phyloP scores from a whole-genome alignment of 352 stramenopile genomes.

The Lagenidium sp. region DNA sequence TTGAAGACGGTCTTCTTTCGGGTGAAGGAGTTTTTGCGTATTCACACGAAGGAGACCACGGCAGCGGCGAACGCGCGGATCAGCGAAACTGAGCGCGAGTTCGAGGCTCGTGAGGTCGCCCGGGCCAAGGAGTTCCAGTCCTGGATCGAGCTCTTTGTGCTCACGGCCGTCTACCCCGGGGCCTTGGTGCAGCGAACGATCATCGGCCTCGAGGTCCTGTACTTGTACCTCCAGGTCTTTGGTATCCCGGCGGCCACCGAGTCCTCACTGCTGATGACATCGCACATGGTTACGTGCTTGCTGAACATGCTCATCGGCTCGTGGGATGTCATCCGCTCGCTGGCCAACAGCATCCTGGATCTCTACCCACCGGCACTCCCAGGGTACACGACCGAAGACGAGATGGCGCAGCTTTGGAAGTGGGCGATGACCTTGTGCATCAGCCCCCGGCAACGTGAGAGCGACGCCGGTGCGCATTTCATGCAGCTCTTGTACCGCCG shows the following conservation, averaged over 20 bases:
- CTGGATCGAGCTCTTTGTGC: constrained; percentile 62
- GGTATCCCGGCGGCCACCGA: constrained; percentile 18
- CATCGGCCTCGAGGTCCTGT: constrained; percentile 57
- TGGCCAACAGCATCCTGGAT: constrained; percentile 60
- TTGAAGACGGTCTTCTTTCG: constrained; percentile 72
- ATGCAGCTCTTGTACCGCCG: constrained; percentile 72
- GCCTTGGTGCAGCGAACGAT: constrained; percentile 62
- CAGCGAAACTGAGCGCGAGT: constrained; percentile 3
- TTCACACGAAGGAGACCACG: constrained; percentile 26
- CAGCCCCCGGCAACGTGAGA: constrained; percentile 74
- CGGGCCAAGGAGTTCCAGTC: constrained; percentile 38
- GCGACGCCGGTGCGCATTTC: constrained; percentile 78
- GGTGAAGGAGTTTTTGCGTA: constrained; percentile 54
- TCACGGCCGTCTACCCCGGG: constrained; percentile 52
- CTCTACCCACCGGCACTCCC: constrained; percentile 55
- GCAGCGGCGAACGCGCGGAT: constrained; percentile 4
- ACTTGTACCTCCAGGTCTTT: constrained; percentile 69
- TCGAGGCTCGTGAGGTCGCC: constrained; percentile 19
- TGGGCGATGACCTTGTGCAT: constrained; percentile 64
- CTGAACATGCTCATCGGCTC: constrained; percentile 74
- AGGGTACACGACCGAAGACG: constrained; percentile 31
- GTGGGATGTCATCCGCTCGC: constrained; percentile 67
- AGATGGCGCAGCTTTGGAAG: constrained; percentile 40
- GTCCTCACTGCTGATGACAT: constrained; percentile 28
- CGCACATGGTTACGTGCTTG: constrained; percentile 57